These are phyloP conservation scores for Aspergillus cristatus DNA, from an alignment of 495 filamentous ascomycete genomes.

Conservation along the genomic window DNA sequence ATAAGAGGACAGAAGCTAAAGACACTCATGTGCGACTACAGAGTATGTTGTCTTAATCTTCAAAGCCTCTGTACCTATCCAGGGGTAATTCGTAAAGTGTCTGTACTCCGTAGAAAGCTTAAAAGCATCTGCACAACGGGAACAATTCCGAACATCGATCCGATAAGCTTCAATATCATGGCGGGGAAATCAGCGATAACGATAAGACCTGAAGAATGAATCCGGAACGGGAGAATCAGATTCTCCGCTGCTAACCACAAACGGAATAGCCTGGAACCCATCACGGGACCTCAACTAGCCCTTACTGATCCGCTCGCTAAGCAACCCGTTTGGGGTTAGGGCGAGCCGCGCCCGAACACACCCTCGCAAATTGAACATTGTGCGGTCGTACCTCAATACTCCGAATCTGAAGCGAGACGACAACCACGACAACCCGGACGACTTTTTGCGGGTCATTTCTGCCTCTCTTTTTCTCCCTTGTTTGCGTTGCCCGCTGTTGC, in stretches of 20 bases:
- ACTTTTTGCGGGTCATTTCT: slow-evolving; percentile 40
- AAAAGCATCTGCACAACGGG: too few relatives aligned
- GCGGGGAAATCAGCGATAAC: too few relatives aligned
- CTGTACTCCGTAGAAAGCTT: too few relatives aligned
- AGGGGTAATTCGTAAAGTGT: too few relatives aligned
- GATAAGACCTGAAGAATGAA: too few relatives aligned
- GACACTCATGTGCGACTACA: too few relatives aligned
- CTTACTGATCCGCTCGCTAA: slow-evolving; percentile 28
- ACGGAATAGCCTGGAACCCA: background rate
- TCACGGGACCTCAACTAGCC: slow-evolving; percentile 36
- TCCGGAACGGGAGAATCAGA: too few relatives aligned
- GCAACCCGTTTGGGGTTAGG: slow-evolving; percentile 31
- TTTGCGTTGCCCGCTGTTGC: slow-evolving; percentile 38
- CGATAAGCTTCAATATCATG: too few relatives aligned
- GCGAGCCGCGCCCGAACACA: slow-evolving; percentile 30
- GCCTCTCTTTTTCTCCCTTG: slow-evolving; percentile 11
- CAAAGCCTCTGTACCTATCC: too few relatives aligned
- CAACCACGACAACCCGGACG: slow-evolving; percentile 42
- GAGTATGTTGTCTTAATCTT: too few relatives aligned
- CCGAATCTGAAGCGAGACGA: slow-evolving; percentile 41
- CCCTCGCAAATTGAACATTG: slow-evolving; percentile 34
- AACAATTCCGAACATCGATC: too few relatives aligned
- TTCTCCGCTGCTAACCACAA: background rate
- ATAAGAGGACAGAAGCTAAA: too few relatives aligned
- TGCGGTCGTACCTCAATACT: slow-evolving; percentile 28